Percentiles rank a stretch among this genome's conserved stretches.
Evolutionary conservation across 345 rosid species (phyloP).

Genomic region (Eucalyptus regnans): DNA sequence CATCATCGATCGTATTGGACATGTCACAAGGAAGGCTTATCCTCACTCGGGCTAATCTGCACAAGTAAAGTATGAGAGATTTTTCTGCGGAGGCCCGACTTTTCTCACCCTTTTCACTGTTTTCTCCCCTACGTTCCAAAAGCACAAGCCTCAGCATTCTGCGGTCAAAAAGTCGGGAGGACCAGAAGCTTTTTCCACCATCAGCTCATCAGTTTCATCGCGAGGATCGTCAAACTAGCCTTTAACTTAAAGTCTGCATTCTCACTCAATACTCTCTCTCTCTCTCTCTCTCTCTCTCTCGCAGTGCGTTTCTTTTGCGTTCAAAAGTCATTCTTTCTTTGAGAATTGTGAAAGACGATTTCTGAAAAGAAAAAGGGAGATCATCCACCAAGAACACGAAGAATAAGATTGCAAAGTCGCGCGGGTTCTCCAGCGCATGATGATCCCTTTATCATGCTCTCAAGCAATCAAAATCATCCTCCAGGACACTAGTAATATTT

Average conservation of each 20-base stretch:
- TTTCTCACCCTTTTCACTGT: not conserved
- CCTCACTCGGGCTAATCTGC: not conserved
- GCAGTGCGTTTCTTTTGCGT: not conserved
- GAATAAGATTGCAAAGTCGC: not conserved
- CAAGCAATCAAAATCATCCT: not conserved
- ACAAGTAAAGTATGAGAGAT: not conserved
- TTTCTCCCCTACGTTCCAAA: not conserved
- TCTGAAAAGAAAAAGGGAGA: not conserved
- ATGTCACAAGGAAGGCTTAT: not conserved
- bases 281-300: not conserved
- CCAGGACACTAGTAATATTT: not conserved
- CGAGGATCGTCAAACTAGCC: not conserved
- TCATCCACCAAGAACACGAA: not conserved
- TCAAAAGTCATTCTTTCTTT: not conserved
- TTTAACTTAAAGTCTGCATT: not conserved
- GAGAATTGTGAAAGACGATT: slow-evolving; percentile 2
- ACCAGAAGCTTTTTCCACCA: not conserved
- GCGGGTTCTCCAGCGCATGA: not conserved
- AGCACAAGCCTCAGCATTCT: not conserved
- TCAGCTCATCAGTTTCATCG: not conserved
- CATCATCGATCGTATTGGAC: fast-evolving
- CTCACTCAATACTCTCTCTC: not conserved
- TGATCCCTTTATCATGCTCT: not conserved
- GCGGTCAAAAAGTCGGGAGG: not conserved
- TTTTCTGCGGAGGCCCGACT: not conserved